Evolutionary conservation across 2,329 filamentous ascomycete species (phyloP).

Genomic region (Cytospora piceae): DNA sequence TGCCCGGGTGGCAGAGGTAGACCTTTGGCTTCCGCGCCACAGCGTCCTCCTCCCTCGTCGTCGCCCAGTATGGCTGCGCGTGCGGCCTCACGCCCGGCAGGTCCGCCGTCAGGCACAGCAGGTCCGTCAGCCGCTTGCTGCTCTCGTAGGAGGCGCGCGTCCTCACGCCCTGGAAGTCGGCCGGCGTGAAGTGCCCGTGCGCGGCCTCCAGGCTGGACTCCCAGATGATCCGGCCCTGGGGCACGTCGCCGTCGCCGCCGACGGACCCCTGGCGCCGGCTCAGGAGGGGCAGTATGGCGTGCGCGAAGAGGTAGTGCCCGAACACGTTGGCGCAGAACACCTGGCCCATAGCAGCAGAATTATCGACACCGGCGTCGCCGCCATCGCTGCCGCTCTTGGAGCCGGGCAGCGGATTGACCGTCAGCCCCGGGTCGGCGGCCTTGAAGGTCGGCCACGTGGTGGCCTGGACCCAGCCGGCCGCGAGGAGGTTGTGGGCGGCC

Average conservation of each 20-base stretch:
- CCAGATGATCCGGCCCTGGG: conserved; percentile 78
- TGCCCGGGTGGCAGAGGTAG: conserved; percentile 84
- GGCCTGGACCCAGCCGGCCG: conserved; percentile 64
- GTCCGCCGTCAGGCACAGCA: conserved; percentile 74
- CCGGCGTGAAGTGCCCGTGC: conserved; percentile 55
- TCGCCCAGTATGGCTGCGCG: conserved; percentile 59
- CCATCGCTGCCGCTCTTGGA: conserved; percentile 47
- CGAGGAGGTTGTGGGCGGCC: conserved; percentile 59
- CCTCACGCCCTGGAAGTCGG: conserved; percentile 77
- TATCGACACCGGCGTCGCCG: conserved; percentile 34
- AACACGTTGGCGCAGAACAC: conserved; percentile 94
- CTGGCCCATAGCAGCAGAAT: conserved; percentile 64
- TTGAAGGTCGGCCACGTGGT: conserved; percentile 83
- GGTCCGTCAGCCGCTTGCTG: conserved; percentile 83
- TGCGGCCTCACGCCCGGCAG: conserved; percentile 65
- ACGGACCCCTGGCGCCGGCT: conserved; percentile 42
- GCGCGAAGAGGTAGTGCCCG: conserved; percentile 88
- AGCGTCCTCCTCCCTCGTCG: conserved; percentile 35
- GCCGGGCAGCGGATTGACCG: conserved; percentile 50
- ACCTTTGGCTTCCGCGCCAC: conserved; percentile 38
- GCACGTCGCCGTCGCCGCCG: conserved; percentile 41
- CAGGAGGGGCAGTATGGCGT: conserved; percentile 78
- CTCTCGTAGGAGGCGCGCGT: conserved; percentile 75
- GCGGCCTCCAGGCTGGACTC: conserved; percentile 78
- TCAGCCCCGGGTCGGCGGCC: conserved; percentile 54